Conservation (phyloP, 2,329 filamentous ascomycete genomes). For the Diaporthe australafricana region DNA sequence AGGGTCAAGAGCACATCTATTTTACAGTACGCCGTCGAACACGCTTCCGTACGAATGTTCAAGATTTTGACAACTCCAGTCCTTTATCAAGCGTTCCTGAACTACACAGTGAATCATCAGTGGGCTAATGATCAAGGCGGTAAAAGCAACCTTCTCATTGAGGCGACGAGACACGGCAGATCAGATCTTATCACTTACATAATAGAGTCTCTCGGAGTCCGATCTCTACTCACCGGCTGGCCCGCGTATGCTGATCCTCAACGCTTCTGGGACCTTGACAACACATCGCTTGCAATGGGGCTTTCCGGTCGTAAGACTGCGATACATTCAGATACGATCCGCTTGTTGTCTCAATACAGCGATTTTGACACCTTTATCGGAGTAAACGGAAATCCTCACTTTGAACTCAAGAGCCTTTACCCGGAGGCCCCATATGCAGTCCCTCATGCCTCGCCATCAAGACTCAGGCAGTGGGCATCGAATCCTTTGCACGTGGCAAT, state of each 20-base stretch:
- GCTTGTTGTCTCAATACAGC: background rate
- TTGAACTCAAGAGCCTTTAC: background rate
- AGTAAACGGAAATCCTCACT: background rate
- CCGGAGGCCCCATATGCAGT: background rate
- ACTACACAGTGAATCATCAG: background rate
- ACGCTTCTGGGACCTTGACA: background rate
- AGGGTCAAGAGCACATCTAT: background rate
- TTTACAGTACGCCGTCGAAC: background rate
- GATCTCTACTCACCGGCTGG: background rate
- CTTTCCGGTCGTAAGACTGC: background rate
- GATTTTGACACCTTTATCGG: background rate
- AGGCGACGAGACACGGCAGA: background rate
- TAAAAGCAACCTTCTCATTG: background rate
- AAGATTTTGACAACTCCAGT: background rate
- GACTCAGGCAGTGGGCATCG: background rate
- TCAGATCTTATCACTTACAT: background rate
- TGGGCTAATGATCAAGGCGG: constrained; percentile 1
- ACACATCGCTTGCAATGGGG: background rate
- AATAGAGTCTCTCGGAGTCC: background rate
- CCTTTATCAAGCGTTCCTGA: background rate
- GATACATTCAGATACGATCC: background rate
- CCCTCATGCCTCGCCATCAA: background rate
- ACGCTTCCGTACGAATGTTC: background rate
- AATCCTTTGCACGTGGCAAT: background rate
- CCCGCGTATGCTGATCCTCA: background rate